A percentile compares a stretch with the other conserved stretches of the same genome.
Evolutionary conservation across 139 green algal species (phyloP).

Genomic region (Desmodesmus armatus): DNA sequence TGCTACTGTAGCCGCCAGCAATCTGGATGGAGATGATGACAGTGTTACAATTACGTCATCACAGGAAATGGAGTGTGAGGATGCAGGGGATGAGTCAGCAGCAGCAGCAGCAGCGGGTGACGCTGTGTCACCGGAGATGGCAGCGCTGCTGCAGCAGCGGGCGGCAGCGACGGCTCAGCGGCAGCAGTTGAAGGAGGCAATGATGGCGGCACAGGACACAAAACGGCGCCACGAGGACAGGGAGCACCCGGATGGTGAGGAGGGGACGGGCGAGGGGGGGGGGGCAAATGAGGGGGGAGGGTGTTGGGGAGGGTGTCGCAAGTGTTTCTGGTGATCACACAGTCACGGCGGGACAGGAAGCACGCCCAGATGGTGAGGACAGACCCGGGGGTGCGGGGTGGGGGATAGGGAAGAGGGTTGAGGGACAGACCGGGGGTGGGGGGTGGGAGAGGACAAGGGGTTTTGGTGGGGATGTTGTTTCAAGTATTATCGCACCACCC

Average conservation of each 20-base stretch:
- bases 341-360: too few species aligned
- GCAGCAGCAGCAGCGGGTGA: neutral
- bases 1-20: neutral
- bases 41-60: neutral
- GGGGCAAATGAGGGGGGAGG: neutral
- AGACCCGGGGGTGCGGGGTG: too few species aligned
- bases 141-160: neutral
- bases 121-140: neutral
- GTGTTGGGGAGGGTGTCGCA: neutral
- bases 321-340: neutral
- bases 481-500: too few species aligned
- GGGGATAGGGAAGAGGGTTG: too few species aligned
- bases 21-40: neutral
- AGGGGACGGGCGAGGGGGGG: neutral
- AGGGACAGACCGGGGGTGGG: neutral
- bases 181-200: neutral
- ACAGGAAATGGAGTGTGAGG: neutral
- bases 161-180: neutral
- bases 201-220: neutral
- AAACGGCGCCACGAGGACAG: neutral
- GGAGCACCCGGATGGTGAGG: constrained; percentile 25
- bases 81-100: neutral
- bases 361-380: too few species aligned
- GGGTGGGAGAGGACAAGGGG: neutral
- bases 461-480: too few species aligned